Evolutionary conservation across 2,329 filamentous ascomycete species (phyloP).

Genomic region (Cordyceps javanica): DNA sequence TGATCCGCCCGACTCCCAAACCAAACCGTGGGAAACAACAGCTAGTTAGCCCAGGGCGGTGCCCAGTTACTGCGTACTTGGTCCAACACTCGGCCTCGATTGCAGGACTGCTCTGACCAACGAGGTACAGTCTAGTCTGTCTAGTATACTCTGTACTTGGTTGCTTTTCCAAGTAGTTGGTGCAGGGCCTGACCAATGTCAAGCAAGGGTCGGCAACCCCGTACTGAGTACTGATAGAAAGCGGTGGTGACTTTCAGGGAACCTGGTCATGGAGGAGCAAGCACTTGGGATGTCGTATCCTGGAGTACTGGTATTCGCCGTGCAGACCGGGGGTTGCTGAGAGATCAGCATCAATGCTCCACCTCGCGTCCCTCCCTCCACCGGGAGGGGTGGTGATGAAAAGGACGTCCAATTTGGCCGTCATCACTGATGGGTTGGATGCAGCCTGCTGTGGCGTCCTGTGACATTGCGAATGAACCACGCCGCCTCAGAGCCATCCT

Average conservation of each 20-base stretch:
- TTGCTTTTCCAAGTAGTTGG: too few relatives aligned
- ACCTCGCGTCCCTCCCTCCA: slow-evolving; percentile 5
- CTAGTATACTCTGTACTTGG: too few relatives aligned
- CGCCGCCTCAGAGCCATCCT: not conserved
- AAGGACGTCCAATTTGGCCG: not conserved
- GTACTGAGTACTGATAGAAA: too few relatives aligned
- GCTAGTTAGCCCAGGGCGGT: too few relatives aligned
- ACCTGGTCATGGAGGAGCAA: not conserved
- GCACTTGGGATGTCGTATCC: not conserved
- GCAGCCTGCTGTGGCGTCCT: slow-evolving; percentile 6
- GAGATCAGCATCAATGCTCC: slow-evolving; percentile 6
- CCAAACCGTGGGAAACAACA: too few relatives aligned
- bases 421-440: not conserved
- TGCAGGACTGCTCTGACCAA: too few relatives aligned
- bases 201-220: too few relatives aligned
- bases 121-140: too few relatives aligned
- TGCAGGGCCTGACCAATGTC: too few relatives aligned
- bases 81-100: too few relatives aligned
- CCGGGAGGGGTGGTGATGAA: not conserved
- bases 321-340: not conserved
- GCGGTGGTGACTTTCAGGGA: too few relatives aligned
- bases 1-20: not conserved
- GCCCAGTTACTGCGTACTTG: too few relatives aligned
- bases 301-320: not conserved
- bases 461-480: slow-evolving; percentile 8